phyloP scores from a whole-genome alignment of 108 stramenopile species.

The Cyclotella atomus region DNA sequence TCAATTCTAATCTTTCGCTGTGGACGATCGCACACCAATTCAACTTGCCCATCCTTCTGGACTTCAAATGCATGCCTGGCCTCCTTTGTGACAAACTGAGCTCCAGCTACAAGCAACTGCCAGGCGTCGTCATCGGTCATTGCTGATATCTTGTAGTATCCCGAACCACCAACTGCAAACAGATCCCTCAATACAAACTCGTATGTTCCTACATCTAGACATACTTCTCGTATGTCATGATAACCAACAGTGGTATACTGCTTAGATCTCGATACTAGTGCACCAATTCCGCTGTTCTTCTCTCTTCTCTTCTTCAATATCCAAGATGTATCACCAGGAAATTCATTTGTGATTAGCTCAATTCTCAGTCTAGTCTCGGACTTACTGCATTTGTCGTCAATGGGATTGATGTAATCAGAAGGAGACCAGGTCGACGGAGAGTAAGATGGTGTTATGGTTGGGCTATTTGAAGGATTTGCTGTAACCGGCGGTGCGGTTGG shows the following conservation, averaged over 20 bases:
- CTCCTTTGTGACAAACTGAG: constrained; percentile 23
- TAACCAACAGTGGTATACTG: background rate
- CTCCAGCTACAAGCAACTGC: constrained; percentile 21
- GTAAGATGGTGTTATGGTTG: background rate
- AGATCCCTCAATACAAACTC: constrained; percentile 23
- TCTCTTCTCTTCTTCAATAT: background rate
- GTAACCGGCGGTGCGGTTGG: no score
- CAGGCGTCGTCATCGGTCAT: constrained; percentile 6
- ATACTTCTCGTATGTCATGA: constrained; percentile 26
- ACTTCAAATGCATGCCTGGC: constrained; percentile 21
- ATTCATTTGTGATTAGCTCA: constrained; percentile 2
- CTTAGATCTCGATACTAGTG: background rate
- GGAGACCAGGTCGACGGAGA: background rate
- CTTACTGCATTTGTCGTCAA: background rate
- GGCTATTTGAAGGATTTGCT: no score
- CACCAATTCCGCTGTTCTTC: background rate
- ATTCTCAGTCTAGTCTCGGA: constrained; percentile 1
- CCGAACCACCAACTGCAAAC: constrained; percentile 27
- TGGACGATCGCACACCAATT: constrained; percentile 15
- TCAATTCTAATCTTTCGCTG: constrained; percentile 36
- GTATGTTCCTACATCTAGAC: constrained; percentile 21
- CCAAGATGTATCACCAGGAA: constrained; percentile 14
- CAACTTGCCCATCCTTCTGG: background rate
- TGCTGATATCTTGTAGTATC: constrained; percentile 38
- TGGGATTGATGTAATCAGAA: background rate